Evolutionary conservation across 345 rosid species (phyloP).

Genomic region (Murraya paniculata): DNA sequence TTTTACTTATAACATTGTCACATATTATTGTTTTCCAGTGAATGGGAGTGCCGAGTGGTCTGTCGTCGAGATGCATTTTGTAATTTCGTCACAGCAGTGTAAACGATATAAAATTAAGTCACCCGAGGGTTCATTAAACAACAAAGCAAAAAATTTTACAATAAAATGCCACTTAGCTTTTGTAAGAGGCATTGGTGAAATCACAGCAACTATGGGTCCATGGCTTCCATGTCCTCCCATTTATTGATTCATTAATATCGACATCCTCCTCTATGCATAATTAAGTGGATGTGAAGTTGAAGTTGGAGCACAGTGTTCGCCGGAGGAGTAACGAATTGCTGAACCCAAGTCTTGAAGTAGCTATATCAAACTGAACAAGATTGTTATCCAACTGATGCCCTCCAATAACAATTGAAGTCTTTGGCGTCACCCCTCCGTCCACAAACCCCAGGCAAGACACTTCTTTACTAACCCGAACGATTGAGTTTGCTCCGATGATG

Average conservation of each 20-base stretch:
- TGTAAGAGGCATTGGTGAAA: background rate
- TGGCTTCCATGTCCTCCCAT: background rate
- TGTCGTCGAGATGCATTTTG: too few relatives aligned
- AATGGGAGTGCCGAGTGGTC: too few relatives aligned
- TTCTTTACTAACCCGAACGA: slow-evolving; percentile 9
- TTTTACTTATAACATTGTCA: too few relatives aligned
- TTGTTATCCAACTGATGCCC: slow-evolving; percentile 28
- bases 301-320: slow-evolving; percentile 10
- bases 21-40: too few relatives aligned
- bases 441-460: slow-evolving; percentile 18
- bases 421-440: slow-evolving; percentile 20
- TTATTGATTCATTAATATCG: background rate
- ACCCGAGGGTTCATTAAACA: background rate
- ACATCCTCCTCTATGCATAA: background rate
- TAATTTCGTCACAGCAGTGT: background rate
- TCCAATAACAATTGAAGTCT: slow-evolving; percentile 24
- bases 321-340: slow-evolving; percentile 8
- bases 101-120: background rate
- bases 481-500: slow-evolving; percentile 17
- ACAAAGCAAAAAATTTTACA: background rate
- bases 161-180: background rate
- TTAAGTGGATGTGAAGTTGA: slow-evolving; percentile 11
- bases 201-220: background rate
- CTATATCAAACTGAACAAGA: slow-evolving; percentile 30
- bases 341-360: slow-evolving; percentile 26